Evolutionary conservation across 441 rosid genomes (phyloP).

Genomic region (Mallotus japonicus): DNA sequence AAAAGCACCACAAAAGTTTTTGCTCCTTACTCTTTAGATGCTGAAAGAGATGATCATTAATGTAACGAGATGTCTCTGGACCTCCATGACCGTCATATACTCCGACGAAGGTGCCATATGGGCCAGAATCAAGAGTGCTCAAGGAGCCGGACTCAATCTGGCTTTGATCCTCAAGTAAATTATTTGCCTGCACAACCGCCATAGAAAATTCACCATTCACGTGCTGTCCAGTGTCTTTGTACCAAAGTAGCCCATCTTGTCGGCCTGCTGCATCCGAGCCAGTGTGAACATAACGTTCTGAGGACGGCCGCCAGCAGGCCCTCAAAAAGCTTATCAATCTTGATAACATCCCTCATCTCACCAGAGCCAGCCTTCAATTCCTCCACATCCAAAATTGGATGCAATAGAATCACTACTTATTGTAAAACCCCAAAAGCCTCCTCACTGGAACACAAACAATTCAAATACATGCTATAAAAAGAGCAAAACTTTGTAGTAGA

Average conservation of each 20-base stretch:
- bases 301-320: slow-evolving; percentile 84
- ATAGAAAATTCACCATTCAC: slow-evolving; percentile 86
- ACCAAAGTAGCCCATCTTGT: slow-evolving; percentile 92
- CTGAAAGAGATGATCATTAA: slow-evolving; percentile 75
- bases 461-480: neutral
- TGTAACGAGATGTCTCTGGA: slow-evolving; percentile 82
- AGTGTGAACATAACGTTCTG: slow-evolving; percentile 37
- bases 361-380: slow-evolving; percentile 45
- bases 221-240: slow-evolving; percentile 85
- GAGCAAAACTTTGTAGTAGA: slow-evolving; percentile 1
- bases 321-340: slow-evolving; percentile 73
- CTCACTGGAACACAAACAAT: slow-evolving; percentile 19
- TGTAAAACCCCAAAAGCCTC: slow-evolving; percentile 10
- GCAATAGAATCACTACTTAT: slow-evolving; percentile 27
- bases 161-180: slow-evolving; percentile 93
- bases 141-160: slow-evolving; percentile 86
- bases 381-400: slow-evolving; percentile 58
- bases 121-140: slow-evolving; percentile 66
- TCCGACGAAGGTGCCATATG: slow-evolving; percentile 87
- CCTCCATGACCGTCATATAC: slow-evolving; percentile 97
- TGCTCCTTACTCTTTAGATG: slow-evolving; percentile 72
- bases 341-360: slow-evolving; percentile 99
- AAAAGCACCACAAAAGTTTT: slow-evolving; percentile 3
- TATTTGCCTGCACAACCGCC: slow-evolving; percentile 98
- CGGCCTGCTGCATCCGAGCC: slow-evolving; percentile 70